These are phyloP conservation scores for Globisporangium abappressorium DNA, from an alignment of 352 stramenopile species.

Conservation along the genomic window DNA sequence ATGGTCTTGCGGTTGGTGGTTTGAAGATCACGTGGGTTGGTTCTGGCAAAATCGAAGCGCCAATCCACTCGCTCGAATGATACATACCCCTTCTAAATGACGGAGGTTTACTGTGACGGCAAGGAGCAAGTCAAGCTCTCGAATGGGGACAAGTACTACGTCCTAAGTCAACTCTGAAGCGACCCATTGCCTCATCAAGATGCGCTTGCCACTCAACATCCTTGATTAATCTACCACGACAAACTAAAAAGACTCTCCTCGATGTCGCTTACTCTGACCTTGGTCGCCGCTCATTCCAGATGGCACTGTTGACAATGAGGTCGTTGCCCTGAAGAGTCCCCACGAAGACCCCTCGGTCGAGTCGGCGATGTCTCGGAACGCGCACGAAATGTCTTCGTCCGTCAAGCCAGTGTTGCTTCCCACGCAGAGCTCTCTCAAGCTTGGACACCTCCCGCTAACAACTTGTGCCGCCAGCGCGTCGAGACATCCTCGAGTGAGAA, in stretches of 20 bases:
- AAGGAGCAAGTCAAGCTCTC: too few species aligned
- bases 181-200: too few species aligned
- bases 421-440: constrained; percentile 25
- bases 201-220: background rate
- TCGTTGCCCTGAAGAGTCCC: constrained; percentile 18
- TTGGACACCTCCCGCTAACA: constrained; percentile 13
- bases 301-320: background rate
- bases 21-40: background rate
- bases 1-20: background rate
- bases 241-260: background rate
- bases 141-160: too few species aligned
- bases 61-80: background rate
- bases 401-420: constrained; percentile 22
- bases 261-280: background rate
- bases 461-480: constrained; percentile 16
- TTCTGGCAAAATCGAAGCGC: background rate
- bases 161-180: too few species aligned
- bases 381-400: constrained; percentile 11
- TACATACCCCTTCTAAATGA: too few species aligned
- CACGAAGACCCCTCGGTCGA: constrained; percentile 18
- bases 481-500: constrained; percentile 21
- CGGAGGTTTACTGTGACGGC: too few species aligned
- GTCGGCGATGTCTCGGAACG: constrained; percentile 21
- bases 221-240: background rate
- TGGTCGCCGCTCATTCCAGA: background rate